phyloP scores from a whole-genome alignment of 352 stramenopile species.

The Globisporangium uncinulatum region DNA sequence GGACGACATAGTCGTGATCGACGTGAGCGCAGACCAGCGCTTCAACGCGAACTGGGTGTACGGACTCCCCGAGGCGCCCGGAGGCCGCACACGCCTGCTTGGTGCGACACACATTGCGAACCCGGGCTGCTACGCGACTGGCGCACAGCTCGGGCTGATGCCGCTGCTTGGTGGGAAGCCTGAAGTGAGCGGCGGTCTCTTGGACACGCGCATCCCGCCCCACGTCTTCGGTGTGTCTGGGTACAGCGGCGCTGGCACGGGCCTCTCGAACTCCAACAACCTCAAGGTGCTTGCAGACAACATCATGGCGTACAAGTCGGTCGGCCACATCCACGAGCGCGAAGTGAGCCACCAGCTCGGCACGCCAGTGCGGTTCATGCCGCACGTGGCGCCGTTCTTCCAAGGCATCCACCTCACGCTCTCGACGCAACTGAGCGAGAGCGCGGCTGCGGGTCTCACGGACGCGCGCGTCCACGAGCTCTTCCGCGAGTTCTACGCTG shows the following conservation, averaged over 20 bases:
- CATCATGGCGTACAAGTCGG: conserved; percentile 88
- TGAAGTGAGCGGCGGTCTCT: conserved; percentile 36
- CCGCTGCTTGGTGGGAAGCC: conserved; percentile 72
- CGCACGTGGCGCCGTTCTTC: conserved; percentile 91
- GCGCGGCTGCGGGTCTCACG: conserved; percentile 28
- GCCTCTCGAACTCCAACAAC: conserved; percentile 80
- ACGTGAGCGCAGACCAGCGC: conserved; percentile 85
- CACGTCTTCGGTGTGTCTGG: conserved; percentile 87
- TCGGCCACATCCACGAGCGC: conserved; percentile 88
- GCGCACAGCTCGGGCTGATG: conserved; percentile 69
- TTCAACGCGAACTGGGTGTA: conserved; percentile 87
- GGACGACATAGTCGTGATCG: conserved; percentile 80
- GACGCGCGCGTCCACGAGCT: conserved; percentile 69
- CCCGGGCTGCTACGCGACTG: conserved; percentile 86
- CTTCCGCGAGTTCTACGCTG: conserved; percentile 76
- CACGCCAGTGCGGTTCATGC: conserved; percentile 89
- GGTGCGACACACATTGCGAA: conserved; percentile 83
- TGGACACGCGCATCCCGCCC: conserved; percentile 60
- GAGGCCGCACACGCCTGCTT: conserved; percentile 45
- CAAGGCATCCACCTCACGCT: conserved; percentile 92
- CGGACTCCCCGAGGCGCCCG: conserved; percentile 73
- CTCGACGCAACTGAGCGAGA: conserved; percentile 68
- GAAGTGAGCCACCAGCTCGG: conserved; percentile 82
- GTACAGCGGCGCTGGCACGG: conserved; percentile 85
- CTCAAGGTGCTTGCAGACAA: conserved; percentile 75